Evolutionary conservation across 148 eudicot species (phyloP).

Genomic region (Rhododendron griersonianum): DNA sequence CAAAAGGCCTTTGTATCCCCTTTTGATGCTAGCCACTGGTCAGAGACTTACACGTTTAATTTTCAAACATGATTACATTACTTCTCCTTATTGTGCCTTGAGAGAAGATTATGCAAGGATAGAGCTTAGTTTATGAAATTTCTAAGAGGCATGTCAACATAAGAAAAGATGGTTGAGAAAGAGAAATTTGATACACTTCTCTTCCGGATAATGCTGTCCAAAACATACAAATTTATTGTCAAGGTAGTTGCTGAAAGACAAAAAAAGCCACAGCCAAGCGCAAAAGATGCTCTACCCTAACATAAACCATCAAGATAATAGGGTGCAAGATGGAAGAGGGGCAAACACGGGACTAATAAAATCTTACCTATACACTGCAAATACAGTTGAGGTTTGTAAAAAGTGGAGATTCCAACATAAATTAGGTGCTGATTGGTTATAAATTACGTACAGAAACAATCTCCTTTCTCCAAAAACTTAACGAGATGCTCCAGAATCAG

Average conservation of each 20-base stretch:
- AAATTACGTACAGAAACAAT: not conserved
- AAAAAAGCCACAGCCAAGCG: not conserved
- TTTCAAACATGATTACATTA: not conserved
- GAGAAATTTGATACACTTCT: not conserved
- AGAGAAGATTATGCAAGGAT: not conserved
- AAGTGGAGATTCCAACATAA: not conserved
- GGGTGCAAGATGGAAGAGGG: not conserved
- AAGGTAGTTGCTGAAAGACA: not conserved
- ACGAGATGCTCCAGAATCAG: not conserved
- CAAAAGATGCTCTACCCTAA: not conserved
- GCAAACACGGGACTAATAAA: not conserved
- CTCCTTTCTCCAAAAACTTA: not conserved
- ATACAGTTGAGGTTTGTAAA: not conserved
- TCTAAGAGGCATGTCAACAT: not conserved
- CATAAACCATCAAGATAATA: not conserved
- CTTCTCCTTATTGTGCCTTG: not conserved
- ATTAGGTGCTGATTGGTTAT: not conserved
- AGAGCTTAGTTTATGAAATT: not conserved
- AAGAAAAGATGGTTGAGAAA: not conserved
- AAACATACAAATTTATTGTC: not conserved
- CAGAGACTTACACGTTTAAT: not conserved
- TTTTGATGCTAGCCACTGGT: not conserved
- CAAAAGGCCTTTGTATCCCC: not conserved
- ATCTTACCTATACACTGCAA: not conserved
- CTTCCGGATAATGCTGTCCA: not conserved